A percentile compares a stretch with the other conserved stretches of the same genome.
These are phyloP conservation scores for Aegilops longissima DNA, from an alignment of 176 grass and related monocot species.

Conservation along the genomic window DNA sequence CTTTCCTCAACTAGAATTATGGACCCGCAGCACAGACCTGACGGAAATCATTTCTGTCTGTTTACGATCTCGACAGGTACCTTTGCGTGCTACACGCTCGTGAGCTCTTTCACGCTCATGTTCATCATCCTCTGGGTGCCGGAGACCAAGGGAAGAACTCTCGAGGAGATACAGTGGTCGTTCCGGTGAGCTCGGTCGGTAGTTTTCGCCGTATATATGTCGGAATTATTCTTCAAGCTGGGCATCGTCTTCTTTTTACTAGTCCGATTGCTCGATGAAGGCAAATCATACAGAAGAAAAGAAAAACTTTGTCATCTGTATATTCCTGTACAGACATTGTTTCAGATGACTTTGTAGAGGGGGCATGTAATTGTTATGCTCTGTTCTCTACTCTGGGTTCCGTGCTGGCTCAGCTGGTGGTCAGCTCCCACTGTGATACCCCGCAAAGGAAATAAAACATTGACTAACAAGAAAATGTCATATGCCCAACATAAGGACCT, in stretches of 20 bases:
- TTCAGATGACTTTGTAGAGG: not conserved
- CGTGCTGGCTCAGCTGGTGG: no score
- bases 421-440: no score
- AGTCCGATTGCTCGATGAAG: not conserved
- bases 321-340: slow-evolving; percentile 20
- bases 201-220: not conserved
- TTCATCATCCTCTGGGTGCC: slow-evolving; percentile 88
- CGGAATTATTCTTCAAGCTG: not conserved
- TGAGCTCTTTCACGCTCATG: slow-evolving; percentile 60
- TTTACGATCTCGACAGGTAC: slow-evolving; percentile 51
- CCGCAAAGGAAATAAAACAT: no score
- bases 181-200: slow-evolving; percentile 44
- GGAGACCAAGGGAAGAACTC: slow-evolving; percentile 88
- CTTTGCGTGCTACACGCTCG: slow-evolving; percentile 65
- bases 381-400: no score
- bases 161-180: slow-evolving; percentile 79
- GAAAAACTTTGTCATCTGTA: not conserved
- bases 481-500: no score
- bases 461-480: no score
- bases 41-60: not conserved
- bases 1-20: not conserved
- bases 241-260: not conserved
- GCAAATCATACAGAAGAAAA: not conserved
- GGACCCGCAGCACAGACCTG: no score
- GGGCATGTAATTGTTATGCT: no score